These are phyloP conservation scores for Melampsora larici-populina DNA, from an alignment of 1,284 basidiomycete species.

Conservation along the genomic window DNA sequence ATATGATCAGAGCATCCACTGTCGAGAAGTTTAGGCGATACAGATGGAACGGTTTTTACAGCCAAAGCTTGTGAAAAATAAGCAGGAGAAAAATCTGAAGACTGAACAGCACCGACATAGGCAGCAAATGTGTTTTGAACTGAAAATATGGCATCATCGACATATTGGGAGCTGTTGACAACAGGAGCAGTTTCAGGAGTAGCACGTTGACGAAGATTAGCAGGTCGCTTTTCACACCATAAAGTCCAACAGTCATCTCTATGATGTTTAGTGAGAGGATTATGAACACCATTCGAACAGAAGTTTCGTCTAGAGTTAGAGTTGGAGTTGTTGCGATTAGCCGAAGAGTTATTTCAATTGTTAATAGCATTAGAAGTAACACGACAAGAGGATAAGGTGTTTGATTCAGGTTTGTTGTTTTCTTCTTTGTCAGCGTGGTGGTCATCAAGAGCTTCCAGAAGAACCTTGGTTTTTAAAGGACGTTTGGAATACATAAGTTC, in stretches of 20 bases:
- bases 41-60: too few species aligned
- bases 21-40: too few species aligned
- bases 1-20: background rate
- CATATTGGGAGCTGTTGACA: background rate
- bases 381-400: background rate
- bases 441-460: background rate
- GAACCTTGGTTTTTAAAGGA: background rate
- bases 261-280: background rate
- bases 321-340: too few species aligned
- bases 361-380: background rate
- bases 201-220: background rate
- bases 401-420: background rate
- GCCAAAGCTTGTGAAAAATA: too few species aligned
- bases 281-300: background rate
- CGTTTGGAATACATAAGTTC: background rate
- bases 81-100: background rate
- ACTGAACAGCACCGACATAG: background rate
- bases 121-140: background rate
- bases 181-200: background rate
- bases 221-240: background rate
- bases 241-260: background rate
- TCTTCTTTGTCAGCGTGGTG: background rate
- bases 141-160: background rate
- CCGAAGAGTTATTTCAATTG: background rate
- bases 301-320: too few species aligned